Evolutionary conservation across 345 rosid species (phyloP).

Genomic region (Camelina hispida): DNA sequence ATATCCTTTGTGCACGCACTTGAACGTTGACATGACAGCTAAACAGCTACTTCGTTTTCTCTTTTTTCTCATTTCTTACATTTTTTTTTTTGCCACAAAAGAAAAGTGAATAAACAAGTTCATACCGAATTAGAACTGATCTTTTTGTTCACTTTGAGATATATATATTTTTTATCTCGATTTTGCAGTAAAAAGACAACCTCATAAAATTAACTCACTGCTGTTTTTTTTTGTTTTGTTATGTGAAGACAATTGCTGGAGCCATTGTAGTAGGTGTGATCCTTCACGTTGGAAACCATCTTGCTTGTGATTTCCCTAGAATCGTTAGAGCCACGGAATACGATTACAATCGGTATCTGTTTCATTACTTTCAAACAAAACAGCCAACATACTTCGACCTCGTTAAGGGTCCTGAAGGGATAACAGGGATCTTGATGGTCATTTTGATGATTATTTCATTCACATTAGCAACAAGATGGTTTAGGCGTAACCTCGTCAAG

Average conservation of each 20-base stretch:
- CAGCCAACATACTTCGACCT: constrained; percentile 78
- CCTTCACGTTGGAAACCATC: constrained; percentile 90
- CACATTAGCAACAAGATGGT: constrained; percentile 85
- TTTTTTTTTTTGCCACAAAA: not conserved
- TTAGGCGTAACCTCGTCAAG: constrained; percentile 76
- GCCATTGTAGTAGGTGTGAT: constrained; percentile 86
- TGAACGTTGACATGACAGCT: constrained; percentile 53
- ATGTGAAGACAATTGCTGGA: constrained; percentile 83
- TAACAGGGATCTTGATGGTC: constrained; percentile 90
- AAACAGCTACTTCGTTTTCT: constrained; percentile 21
- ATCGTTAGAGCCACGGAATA: constrained; percentile 45
- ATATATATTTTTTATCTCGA: not conserved
- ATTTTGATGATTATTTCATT: constrained; percentile 84
- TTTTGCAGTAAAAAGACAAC: not conserved
- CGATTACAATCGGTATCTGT: constrained; percentile 43
- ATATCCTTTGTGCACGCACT: constrained; percentile 47
- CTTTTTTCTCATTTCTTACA: not conserved
- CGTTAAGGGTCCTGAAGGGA: constrained; percentile 77
- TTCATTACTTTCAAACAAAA: constrained; percentile 54
- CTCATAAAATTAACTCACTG: not conserved
- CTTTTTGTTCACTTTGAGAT: not conserved
- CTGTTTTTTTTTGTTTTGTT: not conserved
- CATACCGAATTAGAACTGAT: not conserved
- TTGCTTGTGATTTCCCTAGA: constrained; percentile 94
- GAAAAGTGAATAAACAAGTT: not conserved